Conservation (phyloP, 257 asterid genomes). For the Primulina huaijiensis region DNA sequence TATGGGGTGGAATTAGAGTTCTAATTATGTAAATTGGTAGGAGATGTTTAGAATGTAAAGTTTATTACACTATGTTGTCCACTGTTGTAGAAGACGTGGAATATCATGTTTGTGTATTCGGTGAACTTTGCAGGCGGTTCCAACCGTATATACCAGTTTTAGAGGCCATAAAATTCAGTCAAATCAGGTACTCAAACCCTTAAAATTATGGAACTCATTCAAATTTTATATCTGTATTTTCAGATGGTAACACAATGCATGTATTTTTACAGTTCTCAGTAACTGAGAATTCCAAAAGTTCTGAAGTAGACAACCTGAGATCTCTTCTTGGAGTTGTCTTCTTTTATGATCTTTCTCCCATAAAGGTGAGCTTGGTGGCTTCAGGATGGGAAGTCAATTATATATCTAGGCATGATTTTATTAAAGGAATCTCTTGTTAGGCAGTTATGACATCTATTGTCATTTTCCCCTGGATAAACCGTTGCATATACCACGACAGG, state of each 20-base stretch:
- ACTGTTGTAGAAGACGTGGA: slow-evolving; percentile 14
- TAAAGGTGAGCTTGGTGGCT: slow-evolving; percentile 54
- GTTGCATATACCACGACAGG: neutral
- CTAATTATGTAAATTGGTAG: neutral
- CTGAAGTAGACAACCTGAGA: slow-evolving; percentile 55
- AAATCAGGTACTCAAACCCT: slow-evolving; percentile 64
- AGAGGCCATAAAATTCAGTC: slow-evolving; percentile 76
- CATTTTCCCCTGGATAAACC: neutral
- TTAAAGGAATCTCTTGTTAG: neutral
- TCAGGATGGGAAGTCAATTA: slow-evolving; percentile 11
- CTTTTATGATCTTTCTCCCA: slow-evolving; percentile 93
- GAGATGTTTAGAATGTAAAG: neutral
- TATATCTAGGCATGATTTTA: neutral
- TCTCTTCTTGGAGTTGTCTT: slow-evolving; percentile 88
- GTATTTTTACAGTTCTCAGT: slow-evolving; percentile 83
- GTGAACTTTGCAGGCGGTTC: slow-evolving; percentile 83
- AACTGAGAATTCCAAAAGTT: slow-evolving; percentile 78
- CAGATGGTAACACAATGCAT: slow-evolving; percentile 13
- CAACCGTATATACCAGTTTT: slow-evolving; percentile 70
- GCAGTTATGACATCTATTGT: neutral
- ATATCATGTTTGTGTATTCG: slow-evolving; percentile 3
- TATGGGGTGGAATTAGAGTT: neutral
- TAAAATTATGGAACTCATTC: slow-evolving; percentile 19
- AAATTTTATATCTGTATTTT: neutral
- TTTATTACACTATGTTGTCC: neutral